Evolutionary conservation across 352 stramenopile genomes (phyloP).

Genomic region (Phytophthora hybrid): DNA sequence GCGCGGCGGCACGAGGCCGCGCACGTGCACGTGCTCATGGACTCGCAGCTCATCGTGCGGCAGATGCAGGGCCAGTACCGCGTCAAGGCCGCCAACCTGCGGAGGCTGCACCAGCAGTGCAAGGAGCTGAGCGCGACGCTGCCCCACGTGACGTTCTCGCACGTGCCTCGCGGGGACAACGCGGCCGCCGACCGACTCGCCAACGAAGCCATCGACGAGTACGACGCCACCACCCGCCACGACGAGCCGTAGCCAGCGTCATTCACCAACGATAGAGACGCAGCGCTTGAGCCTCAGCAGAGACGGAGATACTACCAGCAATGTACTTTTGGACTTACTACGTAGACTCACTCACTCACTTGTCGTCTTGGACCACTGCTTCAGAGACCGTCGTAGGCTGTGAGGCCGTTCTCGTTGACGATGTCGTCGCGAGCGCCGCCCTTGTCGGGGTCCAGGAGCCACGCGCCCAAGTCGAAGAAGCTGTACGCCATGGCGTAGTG

Average conservation of each 20-base stretch:
- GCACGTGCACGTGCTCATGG: constrained; percentile 69
- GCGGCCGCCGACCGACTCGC: constrained; percentile 64
- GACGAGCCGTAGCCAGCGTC: neutral
- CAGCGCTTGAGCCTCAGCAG: neutral
- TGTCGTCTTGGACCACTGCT: no score
- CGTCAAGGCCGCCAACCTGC: constrained; percentile 72
- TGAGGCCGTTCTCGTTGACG: constrained; percentile 92
- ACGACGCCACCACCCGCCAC: constrained; percentile 16
- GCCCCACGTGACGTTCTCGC: constrained; percentile 53
- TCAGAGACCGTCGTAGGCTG: constrained; percentile 91
- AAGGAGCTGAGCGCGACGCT: constrained; percentile 44
- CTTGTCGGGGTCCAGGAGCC: constrained; percentile 89
- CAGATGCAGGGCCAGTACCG: constrained; percentile 80
- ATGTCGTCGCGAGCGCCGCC: constrained; percentile 86
- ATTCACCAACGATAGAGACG: neutral
- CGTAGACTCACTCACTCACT: no score
- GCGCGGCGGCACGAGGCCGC: constrained; percentile 47
- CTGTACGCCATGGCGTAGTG: constrained; percentile 95
- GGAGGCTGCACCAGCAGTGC: constrained; percentile 51
- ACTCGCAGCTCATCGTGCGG: constrained; percentile 83
- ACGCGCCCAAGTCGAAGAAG: constrained; percentile 93
- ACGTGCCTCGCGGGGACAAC: constrained; percentile 66
- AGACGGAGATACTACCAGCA: neutral
- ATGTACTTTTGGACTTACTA: neutral
- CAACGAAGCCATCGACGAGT: constrained; percentile 69